phyloP scores from a whole-genome alignment of 768 basidiomycete species.

The Rickenella mellea region DNA sequence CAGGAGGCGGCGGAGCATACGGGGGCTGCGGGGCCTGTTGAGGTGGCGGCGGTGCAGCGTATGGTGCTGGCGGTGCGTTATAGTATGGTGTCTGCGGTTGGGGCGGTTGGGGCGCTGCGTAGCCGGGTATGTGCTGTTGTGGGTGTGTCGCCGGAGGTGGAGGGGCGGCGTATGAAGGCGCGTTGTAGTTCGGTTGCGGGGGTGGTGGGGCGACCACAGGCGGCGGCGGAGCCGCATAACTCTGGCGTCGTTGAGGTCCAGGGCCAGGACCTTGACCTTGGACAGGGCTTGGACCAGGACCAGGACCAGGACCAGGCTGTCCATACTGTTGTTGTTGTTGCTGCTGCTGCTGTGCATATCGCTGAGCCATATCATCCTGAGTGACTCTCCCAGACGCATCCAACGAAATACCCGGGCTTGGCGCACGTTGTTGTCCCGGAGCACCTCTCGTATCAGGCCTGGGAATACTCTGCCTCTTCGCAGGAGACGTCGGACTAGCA shows the following conservation, averaged over 20 bases:
- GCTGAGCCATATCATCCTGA: slow-evolving; percentile 68
- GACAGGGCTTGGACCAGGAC: neutral
- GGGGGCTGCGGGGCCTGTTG: slow-evolving; percentile 25
- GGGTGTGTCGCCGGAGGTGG: slow-evolving; percentile 21
- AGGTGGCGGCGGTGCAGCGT: slow-evolving; percentile 18
- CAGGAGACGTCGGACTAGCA: slow-evolving; percentile 8
- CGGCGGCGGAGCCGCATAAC: slow-evolving; percentile 5
- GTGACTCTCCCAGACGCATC: slow-evolving; percentile 75
- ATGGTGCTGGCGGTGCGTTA: slow-evolving; percentile 7
- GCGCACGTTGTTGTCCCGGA: slow-evolving; percentile 34
- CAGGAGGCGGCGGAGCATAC: slow-evolving; percentile 25
- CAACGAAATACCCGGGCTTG: slow-evolving; percentile 75
- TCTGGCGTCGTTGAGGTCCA: neutral
- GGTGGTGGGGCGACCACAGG: slow-evolving; percentile 9
- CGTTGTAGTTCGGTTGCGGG: slow-evolving; percentile 11
- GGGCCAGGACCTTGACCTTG: neutral
- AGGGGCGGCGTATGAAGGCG: slow-evolving; percentile 20
- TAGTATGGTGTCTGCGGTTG: slow-evolving; percentile 8
- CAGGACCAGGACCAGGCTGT: neutral
- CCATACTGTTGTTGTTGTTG: slow-evolving; percentile 12
- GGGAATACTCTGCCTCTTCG: too few relatives aligned
- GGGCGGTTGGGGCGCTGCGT: slow-evolving; percentile 16
- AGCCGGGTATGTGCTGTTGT: slow-evolving; percentile 13
- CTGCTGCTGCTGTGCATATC: slow-evolving; percentile 21
- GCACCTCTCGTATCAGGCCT: slow-evolving; percentile 1